These are phyloP conservation scores for Pulveroboletus sp. DNA, from an alignment of 768 basidiomycete species.

Conservation along the genomic window DNA sequence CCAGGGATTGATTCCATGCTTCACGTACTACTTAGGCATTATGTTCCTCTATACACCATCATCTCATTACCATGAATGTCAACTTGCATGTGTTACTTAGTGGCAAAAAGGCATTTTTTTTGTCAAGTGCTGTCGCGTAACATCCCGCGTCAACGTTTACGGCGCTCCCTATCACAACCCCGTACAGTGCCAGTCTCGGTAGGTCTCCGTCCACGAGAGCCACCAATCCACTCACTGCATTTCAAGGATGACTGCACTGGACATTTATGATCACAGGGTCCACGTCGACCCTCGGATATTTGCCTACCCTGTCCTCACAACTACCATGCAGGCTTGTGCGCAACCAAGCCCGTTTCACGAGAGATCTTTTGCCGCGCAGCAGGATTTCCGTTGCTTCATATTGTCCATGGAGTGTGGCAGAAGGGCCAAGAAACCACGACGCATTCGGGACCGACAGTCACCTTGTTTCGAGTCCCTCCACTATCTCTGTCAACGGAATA, in stretches of 20 bases:
- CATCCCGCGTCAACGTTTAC: too few relatives aligned
- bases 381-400: conserved; percentile 3
- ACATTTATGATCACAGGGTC: conserved; percentile 82
- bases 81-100: conserved; percentile 13
- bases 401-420: background rate
- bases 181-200: conserved; percentile 43
- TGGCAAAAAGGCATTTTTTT: too few relatives aligned
- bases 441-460: background rate
- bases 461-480: background rate
- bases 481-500: background rate
- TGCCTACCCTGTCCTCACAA: conserved; percentile 29
- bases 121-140: too few relatives aligned
- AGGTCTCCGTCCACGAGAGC: conserved; percentile 15
- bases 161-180: conserved; percentile 10
- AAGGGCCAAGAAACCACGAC: background rate
- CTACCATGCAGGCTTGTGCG: conserved; percentile 30
- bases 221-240: conserved; percentile 5
- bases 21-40: conserved; percentile 38
- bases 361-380: background rate
- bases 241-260: conserved; percentile 64
- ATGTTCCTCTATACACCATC: conserved; percentile 34
- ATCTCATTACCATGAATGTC: conserved; percentile 40
- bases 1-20: conserved; percentile 55
- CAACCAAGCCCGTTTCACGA: conserved; percentile 9
- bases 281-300: conserved; percentile 62